These are phyloP conservation scores for Phlebiopsis gigantea DNA, from an alignment of 768 basidiomycete species.

Conservation along the genomic window DNA sequence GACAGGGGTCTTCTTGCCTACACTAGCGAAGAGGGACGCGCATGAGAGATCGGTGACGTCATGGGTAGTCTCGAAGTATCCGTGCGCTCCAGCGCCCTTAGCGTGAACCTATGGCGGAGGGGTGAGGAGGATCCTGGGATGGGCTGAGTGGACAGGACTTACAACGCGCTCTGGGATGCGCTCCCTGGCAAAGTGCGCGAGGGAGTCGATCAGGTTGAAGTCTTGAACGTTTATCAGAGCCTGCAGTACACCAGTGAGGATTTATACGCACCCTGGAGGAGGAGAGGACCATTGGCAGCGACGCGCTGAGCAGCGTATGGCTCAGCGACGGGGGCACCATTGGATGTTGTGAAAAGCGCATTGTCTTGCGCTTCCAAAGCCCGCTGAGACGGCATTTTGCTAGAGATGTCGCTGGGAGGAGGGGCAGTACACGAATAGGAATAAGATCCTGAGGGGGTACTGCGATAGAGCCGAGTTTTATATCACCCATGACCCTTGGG, in stretches of 20 bases:
- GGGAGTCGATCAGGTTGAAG: constrained; percentile 84
- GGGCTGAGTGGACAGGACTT: not conserved
- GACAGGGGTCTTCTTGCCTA: constrained; percentile 62
- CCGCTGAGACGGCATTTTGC: constrained; percentile 58
- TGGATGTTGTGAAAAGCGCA: constrained; percentile 80
- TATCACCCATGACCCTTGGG: not conserved
- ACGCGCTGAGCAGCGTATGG: constrained; percentile 79
- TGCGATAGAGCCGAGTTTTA: constrained; percentile 1
- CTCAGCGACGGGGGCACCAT: constrained; percentile 68
- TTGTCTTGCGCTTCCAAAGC: constrained; percentile 49
- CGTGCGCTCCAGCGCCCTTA: constrained; percentile 91
- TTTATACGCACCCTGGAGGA: constrained; percentile 69
- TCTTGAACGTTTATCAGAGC: constrained; percentile 37
- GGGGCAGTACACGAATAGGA: constrained; percentile 2
- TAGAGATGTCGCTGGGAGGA: not conserved
- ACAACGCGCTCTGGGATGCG: constrained; percentile 63
- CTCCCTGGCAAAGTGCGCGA: constrained; percentile 92
- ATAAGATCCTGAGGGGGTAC: not conserved
- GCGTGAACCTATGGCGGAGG: constrained; percentile 61
- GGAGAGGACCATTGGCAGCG: constrained; percentile 73
- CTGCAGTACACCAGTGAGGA: not conserved
- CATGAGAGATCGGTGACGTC: constrained; percentile 79
- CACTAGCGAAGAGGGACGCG: constrained; percentile 56
- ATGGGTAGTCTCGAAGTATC: constrained; percentile 87
- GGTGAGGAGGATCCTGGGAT: not conserved